A percentile compares a stretch with the other conserved stretches of the same genome.
Evolutionary conservation across 768 basidiomycete genomes (phyloP).

Genomic region (Albatrellus ellisii): DNA sequence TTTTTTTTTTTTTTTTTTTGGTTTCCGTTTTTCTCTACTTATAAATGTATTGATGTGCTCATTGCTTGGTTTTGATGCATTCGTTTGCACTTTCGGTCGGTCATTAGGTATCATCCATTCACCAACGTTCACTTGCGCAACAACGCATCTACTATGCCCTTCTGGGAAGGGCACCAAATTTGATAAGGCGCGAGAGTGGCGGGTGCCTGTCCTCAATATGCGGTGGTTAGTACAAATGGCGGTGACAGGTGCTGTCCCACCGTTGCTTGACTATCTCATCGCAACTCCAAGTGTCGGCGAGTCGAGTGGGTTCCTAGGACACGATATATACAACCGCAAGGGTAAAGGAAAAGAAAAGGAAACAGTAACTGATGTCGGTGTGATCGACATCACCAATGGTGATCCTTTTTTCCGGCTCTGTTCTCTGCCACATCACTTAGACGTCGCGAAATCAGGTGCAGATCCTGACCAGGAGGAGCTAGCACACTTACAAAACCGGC

Average conservation of each 20-base stretch:
- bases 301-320: constrained; percentile 32
- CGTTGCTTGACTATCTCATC: constrained; percentile 21
- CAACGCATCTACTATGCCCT: constrained; percentile 77
- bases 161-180: constrained; percentile 59
- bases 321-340: constrained; percentile 22
- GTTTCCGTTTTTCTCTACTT: not conserved
- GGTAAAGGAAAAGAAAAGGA: not conserved
- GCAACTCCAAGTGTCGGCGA: constrained; percentile 1
- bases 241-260: constrained; percentile 33
- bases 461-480: no score
- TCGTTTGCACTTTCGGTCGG: constrained; percentile 8
- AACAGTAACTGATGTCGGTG: not conserved
- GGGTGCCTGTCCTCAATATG: constrained; percentile 54
- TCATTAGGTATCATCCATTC: constrained; percentile 39
- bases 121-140: constrained; percentile 45
- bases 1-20: no score
- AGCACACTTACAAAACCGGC: no score
- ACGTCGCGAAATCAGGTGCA: no score
- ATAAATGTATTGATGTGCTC: not conserved
- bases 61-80: not conserved
- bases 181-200: constrained; percentile 71
- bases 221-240: constrained; percentile 59
- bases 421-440: not conserved
- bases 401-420: not conserved
- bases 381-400: not conserved